Conservation (phyloP, 345 rosid species). For the Eucalyptus viminalis region DNA sequence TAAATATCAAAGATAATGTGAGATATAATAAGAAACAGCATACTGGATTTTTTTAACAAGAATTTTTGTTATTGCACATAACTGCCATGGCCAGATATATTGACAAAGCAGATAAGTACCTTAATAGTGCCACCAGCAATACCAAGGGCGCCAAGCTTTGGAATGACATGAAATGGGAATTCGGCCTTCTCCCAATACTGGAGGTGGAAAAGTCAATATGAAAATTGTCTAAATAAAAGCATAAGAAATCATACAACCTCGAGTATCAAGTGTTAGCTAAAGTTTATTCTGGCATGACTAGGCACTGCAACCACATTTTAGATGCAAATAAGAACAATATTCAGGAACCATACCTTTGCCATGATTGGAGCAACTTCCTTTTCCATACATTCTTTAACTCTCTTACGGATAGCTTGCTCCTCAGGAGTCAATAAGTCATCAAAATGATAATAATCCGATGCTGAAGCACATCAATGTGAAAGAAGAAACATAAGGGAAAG, state of each 20-base stretch:
- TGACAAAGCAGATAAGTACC: slow-evolving; percentile 21
- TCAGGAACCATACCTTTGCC: slow-evolving; percentile 46
- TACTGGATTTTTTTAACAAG: background rate
- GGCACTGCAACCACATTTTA: background rate
- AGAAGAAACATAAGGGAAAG: background rate
- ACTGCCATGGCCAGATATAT: background rate
- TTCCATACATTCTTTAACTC: slow-evolving; percentile 84
- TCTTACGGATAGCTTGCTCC: slow-evolving; percentile 51
- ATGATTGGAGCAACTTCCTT: slow-evolving; percentile 87
- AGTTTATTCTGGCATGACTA: background rate
- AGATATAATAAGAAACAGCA: background rate
- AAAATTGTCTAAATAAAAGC: background rate
- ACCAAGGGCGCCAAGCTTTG: slow-evolving; percentile 52
- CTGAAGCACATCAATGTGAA: slow-evolving; percentile 19
- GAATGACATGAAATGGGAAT: slow-evolving; percentile 79
- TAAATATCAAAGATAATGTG: background rate
- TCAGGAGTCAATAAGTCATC: slow-evolving; percentile 72
- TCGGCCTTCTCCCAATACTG: slow-evolving; percentile 99
- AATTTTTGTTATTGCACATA: background rate
- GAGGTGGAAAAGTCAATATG: background rate
- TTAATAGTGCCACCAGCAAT: slow-evolving; percentile 86
- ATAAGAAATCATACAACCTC: background rate
- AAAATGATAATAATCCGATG: slow-evolving; percentile 71
- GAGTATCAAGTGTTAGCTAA: background rate
- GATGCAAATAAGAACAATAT: background rate